Evolutionary conservation across 768 basidiomycete genomes (phyloP), one percentile per base, ranked within the genome.

Genomic region (Mrakia frigida): DNA sequence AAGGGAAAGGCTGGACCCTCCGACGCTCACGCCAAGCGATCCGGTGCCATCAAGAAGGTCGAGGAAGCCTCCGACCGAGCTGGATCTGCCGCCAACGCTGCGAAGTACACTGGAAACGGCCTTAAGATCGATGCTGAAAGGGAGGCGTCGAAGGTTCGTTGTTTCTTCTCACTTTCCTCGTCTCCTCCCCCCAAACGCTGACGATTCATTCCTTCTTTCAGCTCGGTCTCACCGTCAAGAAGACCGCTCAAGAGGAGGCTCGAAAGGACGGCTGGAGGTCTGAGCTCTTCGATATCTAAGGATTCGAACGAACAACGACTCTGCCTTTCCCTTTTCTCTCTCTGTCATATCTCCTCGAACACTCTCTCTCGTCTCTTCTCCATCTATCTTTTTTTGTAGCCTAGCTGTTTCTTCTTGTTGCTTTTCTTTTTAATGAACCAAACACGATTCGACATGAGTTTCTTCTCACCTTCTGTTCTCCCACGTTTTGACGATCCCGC

Each of bases 271-370:
- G 77, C 16, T 78, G 77, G 77, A 39, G 52, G 33, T 70, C 67
- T 0, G n/a, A 31, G 10, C 67, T 67, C 25, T 78, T 78, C 71
- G 73, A 78, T 41, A 23, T 78, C 41, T 74, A 52, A n/a, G 91
- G 92, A 96, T 82, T 85, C 98, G n/a, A 92, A 50, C 16, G 46
- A 50, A 2, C 96, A 71, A 91, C 94, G 87, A 94, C 94, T 11
- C 93, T 0, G 92, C 94, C 0, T 81, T 98, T 21, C 84, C 96
- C 6, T 87, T 88, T 0, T 89, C 98, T 41, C 39, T 11, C 39
- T 21, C 46, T 50, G 16, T 50, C 46, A 1, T 21, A 2, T 50
- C 46, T 6, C 43, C 43, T 43, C 43, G 43, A 43, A 43, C 43
- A 43, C 16, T 43, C 16, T 43, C 43, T 43, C 43, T 9, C 16